Evolutionary conservation across 2,329 filamentous ascomycete species (phyloP).

Genomic region (Cryphonectria radicalis): DNA sequence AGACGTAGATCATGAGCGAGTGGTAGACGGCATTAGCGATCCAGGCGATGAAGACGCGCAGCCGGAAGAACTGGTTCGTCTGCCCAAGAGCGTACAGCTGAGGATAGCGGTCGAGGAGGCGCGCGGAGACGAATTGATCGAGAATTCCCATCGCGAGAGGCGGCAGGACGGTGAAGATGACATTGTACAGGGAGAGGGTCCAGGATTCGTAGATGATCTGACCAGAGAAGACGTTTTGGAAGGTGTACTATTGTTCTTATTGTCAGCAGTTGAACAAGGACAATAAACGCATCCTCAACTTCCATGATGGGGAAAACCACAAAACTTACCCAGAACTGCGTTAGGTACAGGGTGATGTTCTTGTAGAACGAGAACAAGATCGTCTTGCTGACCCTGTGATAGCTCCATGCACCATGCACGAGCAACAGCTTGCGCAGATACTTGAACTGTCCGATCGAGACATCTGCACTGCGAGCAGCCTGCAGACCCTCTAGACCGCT

Average conservation of each 20-base stretch:
- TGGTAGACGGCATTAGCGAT: constrained; percentile 95
- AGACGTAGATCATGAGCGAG: constrained; percentile 89
- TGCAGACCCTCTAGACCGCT: constrained; percentile 96
- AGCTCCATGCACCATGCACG: constrained; percentile 96
- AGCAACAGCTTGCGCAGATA: constrained; percentile 91
- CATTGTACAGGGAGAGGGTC: constrained; percentile 99
- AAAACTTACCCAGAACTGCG: constrained; percentile 89
- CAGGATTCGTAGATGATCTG: constrained; percentile 99
- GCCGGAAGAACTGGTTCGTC: constrained; percentile 89
- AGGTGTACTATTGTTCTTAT: constrained; percentile 71
- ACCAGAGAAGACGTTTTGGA: constrained; percentile 97
- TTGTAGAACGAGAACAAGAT: constrained; percentile 99
- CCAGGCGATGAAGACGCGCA: constrained; percentile 92
- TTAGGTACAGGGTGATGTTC: constrained; percentile 98
- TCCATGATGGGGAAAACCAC: no score
- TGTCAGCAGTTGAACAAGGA: constrained; percentile 34
- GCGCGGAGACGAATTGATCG: constrained; percentile 95
- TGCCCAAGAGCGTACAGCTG: constrained; percentile 94
- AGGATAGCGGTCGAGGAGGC: constrained; percentile 91
- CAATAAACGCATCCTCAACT: no score
- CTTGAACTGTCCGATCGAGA: constrained; percentile 94
- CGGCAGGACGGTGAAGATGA: constrained; percentile 93
- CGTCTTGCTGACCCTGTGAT: constrained; percentile 94
- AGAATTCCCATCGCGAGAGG: constrained; percentile 95
- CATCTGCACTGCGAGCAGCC: constrained; percentile 92